These are phyloP conservation scores for Chamaecyparis obtusa DNA, from an alignment of 75 land plant genomes.

Conservation along the genomic window DNA sequence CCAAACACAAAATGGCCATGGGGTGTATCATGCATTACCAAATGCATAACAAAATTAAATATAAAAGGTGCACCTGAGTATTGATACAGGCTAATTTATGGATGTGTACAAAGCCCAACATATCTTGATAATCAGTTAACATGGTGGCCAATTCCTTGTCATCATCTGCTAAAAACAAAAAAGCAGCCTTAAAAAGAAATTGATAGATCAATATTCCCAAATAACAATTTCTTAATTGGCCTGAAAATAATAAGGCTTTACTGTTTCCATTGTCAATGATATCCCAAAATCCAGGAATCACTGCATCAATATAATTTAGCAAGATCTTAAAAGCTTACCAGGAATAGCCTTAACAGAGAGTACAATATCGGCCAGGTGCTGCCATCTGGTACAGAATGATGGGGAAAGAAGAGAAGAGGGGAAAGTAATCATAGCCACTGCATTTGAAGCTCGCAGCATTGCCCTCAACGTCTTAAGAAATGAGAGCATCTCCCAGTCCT, in stretches of 20 bases:
- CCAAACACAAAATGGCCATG: background rate
- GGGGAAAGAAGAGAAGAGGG: constrained; percentile 74
- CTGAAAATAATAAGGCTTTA: background rate
- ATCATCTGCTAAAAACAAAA: constrained; percentile 60
- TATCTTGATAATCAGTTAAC: constrained; percentile 84
- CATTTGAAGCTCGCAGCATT: constrained; percentile 61
- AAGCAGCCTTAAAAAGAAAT: background rate
- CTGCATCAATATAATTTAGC: background rate
- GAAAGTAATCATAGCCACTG: constrained; percentile 81
- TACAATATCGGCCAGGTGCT: constrained; percentile 91
- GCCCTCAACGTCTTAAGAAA: constrained; percentile 68
- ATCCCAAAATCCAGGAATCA: background rate
- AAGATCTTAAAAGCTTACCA: constrained; percentile 37
- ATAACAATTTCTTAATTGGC: background rate
- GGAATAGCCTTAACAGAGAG: constrained; percentile 82
- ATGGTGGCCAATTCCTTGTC: constrained; percentile 82
- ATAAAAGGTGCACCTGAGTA: constrained; percentile 62
- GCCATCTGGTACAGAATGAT: constrained; percentile 76
- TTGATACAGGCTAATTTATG: constrained; percentile 82
- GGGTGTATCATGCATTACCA: background rate
- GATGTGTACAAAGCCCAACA: constrained; percentile 82
- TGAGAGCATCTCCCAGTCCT: constrained; percentile 96
- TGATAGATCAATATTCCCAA: background rate
- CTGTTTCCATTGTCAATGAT: background rate
- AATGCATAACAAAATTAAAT: background rate